Percentiles rank a stretch among this genome's conserved stretches.
phyloP scores from a whole-genome alignment of 495 filamentous ascomycete genomes.

The Podospora conica region DNA sequence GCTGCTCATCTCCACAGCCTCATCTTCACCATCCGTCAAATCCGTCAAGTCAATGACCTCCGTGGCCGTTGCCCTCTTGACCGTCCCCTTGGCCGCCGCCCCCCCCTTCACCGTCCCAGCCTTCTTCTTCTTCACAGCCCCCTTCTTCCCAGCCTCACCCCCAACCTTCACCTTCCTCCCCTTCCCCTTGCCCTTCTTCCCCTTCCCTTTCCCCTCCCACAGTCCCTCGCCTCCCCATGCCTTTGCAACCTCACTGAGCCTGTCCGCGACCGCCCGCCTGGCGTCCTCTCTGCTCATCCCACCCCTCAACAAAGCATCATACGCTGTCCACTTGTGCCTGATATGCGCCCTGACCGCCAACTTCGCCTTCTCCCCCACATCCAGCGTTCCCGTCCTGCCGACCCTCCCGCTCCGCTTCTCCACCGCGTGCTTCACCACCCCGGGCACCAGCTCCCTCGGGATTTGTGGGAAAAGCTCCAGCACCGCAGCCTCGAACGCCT shows the following conservation, averaged over 20 bases:
- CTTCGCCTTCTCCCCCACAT: constrained; percentile 25
- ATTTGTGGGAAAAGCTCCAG: constrained; percentile 26
- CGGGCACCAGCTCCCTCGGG: constrained; percentile 17
- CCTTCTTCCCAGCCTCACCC: neutral
- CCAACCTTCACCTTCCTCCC: neutral
- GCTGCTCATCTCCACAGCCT: neutral
- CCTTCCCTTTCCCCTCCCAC: neutral
- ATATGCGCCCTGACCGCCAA: constrained; percentile 36
- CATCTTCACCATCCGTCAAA: neutral
- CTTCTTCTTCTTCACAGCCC: neutral
- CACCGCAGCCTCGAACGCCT: constrained; percentile 22
- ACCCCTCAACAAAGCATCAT: constrained; percentile 25
- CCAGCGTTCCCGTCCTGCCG: constrained; percentile 26
- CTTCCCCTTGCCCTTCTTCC: neutral
- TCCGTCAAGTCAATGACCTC: neutral
- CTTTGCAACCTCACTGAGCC: constrained; percentile 19
- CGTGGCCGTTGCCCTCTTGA: neutral
- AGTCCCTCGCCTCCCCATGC: constrained; percentile 9
- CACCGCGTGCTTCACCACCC: constrained; percentile 24
- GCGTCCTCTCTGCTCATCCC: constrained; percentile 15
- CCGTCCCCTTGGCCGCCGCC: neutral
- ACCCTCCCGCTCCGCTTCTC: constrained; percentile 32
- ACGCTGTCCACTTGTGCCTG: constrained; percentile 34
- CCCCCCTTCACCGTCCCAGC: neutral
- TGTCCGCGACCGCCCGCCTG: constrained; percentile 10